Base-by-base conservation (phyloP, 768 basidiomycete genomes). In the Stropharia rugosoannulata region DNA sequence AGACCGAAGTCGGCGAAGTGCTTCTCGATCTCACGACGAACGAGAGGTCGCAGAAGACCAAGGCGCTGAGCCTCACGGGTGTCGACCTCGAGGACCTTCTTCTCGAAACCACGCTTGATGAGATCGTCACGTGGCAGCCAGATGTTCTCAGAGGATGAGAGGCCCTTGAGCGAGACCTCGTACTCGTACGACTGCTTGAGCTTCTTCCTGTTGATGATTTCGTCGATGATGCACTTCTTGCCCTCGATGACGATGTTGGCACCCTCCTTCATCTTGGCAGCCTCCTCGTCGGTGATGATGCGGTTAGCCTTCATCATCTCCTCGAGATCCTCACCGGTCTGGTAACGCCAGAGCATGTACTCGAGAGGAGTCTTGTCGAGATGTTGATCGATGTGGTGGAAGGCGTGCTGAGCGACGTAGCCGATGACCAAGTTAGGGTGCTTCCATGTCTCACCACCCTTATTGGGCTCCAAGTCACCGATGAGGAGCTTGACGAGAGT, bases 291-390 rank as follows among this genome's bases (percentile, higher is more conserved):
- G 59, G 83, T 78, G 72, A 98, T 91, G 74, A 87, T 80, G 62
- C 93, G 90, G 73, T 74, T 86, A 55, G 92, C 94, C 84, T 97
- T 98, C 76, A 76, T 77, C 85, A 98, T 83, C 80, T 97, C 95
- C 78, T 98, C 95, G 71, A 97, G 75, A 81, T 98, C 95, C 75
- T 98, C 95, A 73, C 95, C 95, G 56, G 95, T 98, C 84, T 98
- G 95, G 86, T 97, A 98, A 77, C 95, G 95, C 95, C 95, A 98
- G 62, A 98, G 79, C 93, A 98, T 94, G 83, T 98, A 98, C 79
- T 98, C 95, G 65, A 98, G 87, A 48, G 95, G 93, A 12, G 95
- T 98, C 84, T 95, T 96, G 83, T 98, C 95, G 70, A 98, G 91
- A 70, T 98, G 95, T 73, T 93, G 78, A 73, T 98, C 95, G 69